Evolutionary conservation across 2,329 filamentous ascomycete genomes (phyloP), one percentile per base, ranked within the genome.

Genomic region (Colletotrichum liaoningense): DNA sequence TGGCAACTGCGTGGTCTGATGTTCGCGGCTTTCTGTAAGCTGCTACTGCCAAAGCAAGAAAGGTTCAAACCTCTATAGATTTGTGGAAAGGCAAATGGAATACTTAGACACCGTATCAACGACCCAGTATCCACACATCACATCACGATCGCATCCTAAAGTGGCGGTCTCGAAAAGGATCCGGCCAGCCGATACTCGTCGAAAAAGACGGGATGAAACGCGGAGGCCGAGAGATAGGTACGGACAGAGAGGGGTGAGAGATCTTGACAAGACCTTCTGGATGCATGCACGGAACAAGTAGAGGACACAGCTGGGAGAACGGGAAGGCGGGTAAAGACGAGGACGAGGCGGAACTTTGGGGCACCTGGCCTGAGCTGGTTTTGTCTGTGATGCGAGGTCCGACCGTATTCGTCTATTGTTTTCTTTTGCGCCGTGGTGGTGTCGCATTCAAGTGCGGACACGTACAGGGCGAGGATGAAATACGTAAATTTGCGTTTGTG

Each of bases 1-100:
- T 72, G 69, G 60, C 54, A 66, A 71, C 52, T 56, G 56, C 42
- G 67, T 73, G 71, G 60, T 66, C 70, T 73, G 70, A 66, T 66
- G 52, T 57, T n/a, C 54, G 26, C 26, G 8, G 12, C 49, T 14
- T 38, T 38, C 35, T 42, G 42, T 22, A 5, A 22, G 42, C 52
- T 42, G 49, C 30, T 38, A 30, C 30, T 38, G 49, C 49, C 35
- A 9, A 49, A 7, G 19, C 38, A 42, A 19, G 7, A 49, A n/a
- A 49, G 42, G 42, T 49, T 49, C 42, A 9, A 49, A 22, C 19
- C 42, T 49, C 42, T 49, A 49, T 22, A 22, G 42, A n/a, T n/a
- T 49, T 49, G 42, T 49, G 42, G 19, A 49, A 22, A 49, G 42
- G 42, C 42, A 49, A 49, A 49, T 49, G 8, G 19, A n/a, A 49